These are phyloP conservation scores for Phialocephala subalpina DNA, from an alignment of 2,329 filamentous ascomycete genomes.

Conservation along the genomic window DNA sequence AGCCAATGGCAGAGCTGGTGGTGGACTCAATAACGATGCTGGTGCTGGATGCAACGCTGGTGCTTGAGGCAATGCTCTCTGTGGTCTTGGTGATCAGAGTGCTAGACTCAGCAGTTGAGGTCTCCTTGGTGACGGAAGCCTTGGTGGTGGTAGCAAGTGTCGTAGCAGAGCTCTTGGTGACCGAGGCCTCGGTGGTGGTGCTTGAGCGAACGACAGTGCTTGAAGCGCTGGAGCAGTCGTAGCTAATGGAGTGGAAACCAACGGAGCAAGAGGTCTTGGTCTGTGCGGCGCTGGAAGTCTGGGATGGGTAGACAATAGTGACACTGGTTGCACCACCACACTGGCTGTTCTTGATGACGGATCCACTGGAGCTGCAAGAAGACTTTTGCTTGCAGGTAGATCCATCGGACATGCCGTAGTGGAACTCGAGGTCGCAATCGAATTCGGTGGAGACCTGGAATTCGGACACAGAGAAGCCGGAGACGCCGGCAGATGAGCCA, in stretches of 20 bases:
- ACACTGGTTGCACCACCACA: slow-evolving; percentile 91
- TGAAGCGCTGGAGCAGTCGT: slow-evolving; percentile 67
- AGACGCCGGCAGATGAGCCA: slow-evolving; percentile 53
- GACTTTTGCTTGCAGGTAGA: slow-evolving; percentile 81
- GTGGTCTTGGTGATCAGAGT: slow-evolving; percentile 8
- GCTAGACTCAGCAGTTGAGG: slow-evolving; percentile 3
- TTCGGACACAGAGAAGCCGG: slow-evolving; percentile 75
- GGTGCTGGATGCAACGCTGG: slow-evolving; percentile 6
- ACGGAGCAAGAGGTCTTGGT: slow-evolving; percentile 69
- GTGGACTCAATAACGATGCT: background rate
- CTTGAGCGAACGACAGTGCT: slow-evolving; percentile 31
- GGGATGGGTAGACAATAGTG: slow-evolving; percentile 69
- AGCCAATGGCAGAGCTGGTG: background rate
- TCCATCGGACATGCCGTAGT: slow-evolving; percentile 87
- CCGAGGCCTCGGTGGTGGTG: slow-evolving; percentile 22
- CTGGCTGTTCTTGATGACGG: slow-evolving; percentile 81
- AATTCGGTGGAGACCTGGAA: slow-evolving; percentile 78
- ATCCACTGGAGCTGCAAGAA: slow-evolving; percentile 72
- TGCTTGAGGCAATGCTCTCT: slow-evolving; percentile 12
- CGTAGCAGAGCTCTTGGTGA: slow-evolving; percentile 22
- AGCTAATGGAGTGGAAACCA: slow-evolving; percentile 76
- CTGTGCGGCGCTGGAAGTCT: slow-evolving; percentile 56
- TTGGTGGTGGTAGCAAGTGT: slow-evolving; percentile 30
- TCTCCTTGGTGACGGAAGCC: slow-evolving; percentile 7
- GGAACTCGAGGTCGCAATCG: slow-evolving; percentile 82